Conservation (phyloP, 2,329 filamentous ascomycete species). For the Aspergillus oerlinghausenensis region DNA sequence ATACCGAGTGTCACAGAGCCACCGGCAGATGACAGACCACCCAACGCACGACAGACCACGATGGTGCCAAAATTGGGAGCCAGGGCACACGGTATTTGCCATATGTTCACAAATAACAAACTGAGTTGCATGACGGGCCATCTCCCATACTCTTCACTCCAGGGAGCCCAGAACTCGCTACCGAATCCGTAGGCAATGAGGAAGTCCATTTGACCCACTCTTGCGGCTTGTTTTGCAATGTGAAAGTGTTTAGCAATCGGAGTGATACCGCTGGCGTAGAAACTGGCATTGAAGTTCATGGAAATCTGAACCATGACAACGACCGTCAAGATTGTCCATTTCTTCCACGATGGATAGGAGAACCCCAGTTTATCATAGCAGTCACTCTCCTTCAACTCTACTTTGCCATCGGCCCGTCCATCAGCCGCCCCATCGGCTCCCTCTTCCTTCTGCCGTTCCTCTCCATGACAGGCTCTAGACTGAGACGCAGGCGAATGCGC, state of each 20-base stretch:
- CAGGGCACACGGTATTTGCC: conserved; percentile 66
- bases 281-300: conserved; percentile 74
- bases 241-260: conserved; percentile 64
- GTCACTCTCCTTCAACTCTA: conserved; percentile 49
- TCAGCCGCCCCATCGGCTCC: neutral
- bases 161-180: conserved; percentile 82
- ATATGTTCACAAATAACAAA: conserved; percentile 71
- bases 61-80: conserved; percentile 68
- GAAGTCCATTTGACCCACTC: conserved; percentile 71
- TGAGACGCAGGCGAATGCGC: neutral
- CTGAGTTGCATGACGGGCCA: conserved; percentile 70
- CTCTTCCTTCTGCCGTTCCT: neutral
- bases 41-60: conserved; percentile 62
- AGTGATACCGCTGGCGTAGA: conserved; percentile 65
- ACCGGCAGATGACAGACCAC: conserved; percentile 66
- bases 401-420: conserved; percentile 17
- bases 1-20: conserved; percentile 70
- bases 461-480: neutral
- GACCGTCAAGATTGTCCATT: conserved; percentile 67
- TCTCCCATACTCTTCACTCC: conserved; percentile 79
- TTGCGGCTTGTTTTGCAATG: conserved; percentile 64
- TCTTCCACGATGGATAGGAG: conserved; percentile 54
- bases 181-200: conserved; percentile 77
- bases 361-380: conserved; percentile 62
- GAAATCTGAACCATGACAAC: conserved; percentile 71